Evolutionary conservation across 208 protist species (phyloP).

Genomic region (Vickermania ingenoplastis): DNA sequence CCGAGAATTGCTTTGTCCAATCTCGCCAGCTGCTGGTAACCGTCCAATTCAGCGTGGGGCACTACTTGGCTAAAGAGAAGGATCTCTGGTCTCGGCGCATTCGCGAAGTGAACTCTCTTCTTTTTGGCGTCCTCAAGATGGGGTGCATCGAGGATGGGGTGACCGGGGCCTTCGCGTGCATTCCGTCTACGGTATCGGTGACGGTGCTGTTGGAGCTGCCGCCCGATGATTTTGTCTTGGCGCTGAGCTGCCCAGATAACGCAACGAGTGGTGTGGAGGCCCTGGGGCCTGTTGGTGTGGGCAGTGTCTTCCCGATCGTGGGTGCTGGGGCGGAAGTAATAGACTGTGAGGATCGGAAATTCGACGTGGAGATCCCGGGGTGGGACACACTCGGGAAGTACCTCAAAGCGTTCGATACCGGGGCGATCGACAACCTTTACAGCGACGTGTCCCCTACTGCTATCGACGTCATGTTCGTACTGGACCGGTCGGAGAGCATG

Average conservation of each 20-base stretch:
- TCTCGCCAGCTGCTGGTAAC: background rate
- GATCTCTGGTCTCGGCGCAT: background rate
- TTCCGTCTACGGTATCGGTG: background rate
- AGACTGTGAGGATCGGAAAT: background rate
- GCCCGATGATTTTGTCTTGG: background rate
- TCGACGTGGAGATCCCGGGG: background rate
- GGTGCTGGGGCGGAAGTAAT: too few species aligned
- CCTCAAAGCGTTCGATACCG: slow-evolving; percentile 3
- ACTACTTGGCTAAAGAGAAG: background rate
- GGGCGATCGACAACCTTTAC: background rate
- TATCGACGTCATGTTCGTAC: background rate
- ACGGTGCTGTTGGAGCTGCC: background rate
- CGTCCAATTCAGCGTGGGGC: background rate
- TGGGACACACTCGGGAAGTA: background rate
- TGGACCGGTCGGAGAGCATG: background rate
- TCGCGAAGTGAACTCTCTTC: background rate
- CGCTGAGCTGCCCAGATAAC: too few species aligned
- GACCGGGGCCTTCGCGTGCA: background rate
- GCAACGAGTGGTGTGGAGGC: background rate
- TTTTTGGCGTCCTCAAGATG: background rate
- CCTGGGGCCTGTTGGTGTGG: too few species aligned
- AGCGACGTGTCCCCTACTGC: too few species aligned
- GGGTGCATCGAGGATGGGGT: background rate
- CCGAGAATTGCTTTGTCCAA: background rate
- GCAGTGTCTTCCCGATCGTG: too few species aligned